Evolutionary conservation across 352 stramenopile species (phyloP), one percentile per base, ranked within the genome.

Genomic region (Elongisporangium anandrum): DNA sequence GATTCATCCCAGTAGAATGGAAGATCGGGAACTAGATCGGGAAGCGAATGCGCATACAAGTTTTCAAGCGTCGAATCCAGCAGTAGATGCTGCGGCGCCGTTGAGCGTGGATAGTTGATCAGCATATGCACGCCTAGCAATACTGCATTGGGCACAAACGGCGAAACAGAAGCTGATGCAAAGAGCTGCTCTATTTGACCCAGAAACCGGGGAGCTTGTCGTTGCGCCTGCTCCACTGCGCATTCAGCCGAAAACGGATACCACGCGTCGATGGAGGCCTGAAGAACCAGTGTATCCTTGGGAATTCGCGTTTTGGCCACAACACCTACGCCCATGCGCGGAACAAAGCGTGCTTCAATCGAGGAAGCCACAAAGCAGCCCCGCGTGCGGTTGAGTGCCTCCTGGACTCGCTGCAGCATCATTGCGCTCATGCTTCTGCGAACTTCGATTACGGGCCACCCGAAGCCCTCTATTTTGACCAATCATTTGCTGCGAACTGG

Each of bases 161-260:
- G 70, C 5, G 68, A 78, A 4, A 63, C 20, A 15, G 49, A 59
- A 13, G 72, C 78, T 17, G 68, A 70, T 0, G 63, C 52, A 13
- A 92, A 48, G 3, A 92, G 66, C 48, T 73, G 64, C 13, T 87
- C 68, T 24, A 91, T 54, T 57, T 88, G 84, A 4, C 53, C 55
- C 24, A 93, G 56, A 50, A 95, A 90, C 10, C 69, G 73, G 20
- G 84, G 81, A 1, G 84, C 81, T 56, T 91, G 83, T 22, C 69
- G 65, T 51, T 81, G 75, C 26, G 82, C 79, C 59, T 81, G 67
- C 38, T 82, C 71, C 39, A 89, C 66, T 1, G 86, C 86, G 57
- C 52, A 72, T 52, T 89, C 77, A 17, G 86, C 77, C n/a, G 86
- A 95, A 59, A 94, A 87, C 3, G 85, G 79, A 23, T 77, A 78